Percentiles rank a stretch among this genome's conserved stretches.
Evolutionary conservation across 176 grass and related monocot genomes (phyloP).

Genomic region (Juncus effusus): DNA sequence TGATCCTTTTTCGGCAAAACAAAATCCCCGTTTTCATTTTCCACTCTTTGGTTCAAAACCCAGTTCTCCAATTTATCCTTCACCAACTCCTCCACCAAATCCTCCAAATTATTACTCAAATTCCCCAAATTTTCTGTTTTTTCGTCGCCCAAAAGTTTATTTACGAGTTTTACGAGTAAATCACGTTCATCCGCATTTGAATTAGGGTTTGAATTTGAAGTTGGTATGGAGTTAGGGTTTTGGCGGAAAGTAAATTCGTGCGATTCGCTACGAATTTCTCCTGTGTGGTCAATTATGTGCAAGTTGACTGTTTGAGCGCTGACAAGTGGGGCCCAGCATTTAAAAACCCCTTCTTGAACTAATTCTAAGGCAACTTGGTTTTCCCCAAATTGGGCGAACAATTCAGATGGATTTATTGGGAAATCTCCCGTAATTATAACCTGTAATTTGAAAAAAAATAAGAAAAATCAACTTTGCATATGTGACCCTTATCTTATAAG

Average conservation of each 20-base stretch:
- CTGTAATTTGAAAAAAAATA: slow-evolving; percentile 33
- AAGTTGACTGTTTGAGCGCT: slow-evolving; percentile 66
- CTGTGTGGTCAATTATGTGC: slow-evolving; percentile 48
- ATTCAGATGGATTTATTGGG: slow-evolving; percentile 36
- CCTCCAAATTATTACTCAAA: slow-evolving; percentile 23
- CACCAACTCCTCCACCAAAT: slow-evolving; percentile 65
- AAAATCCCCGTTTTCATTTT: slow-evolving; percentile 30
- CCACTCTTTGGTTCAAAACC: slow-evolving; percentile 56
- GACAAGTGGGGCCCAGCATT: slow-evolving; percentile 54
- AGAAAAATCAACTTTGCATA: background rate
- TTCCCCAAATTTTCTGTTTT: slow-evolving; percentile 21
- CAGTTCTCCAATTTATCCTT: slow-evolving; percentile 53
- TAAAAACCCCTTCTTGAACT: slow-evolving; percentile 69
- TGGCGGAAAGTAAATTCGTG: slow-evolving; percentile 62
- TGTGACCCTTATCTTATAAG: background rate
- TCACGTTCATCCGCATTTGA: slow-evolving; percentile 36
- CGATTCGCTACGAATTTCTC: slow-evolving; percentile 51
- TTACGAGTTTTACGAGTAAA: slow-evolving; percentile 48
- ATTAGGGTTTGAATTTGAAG: slow-evolving; percentile 4
- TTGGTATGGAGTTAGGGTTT: slow-evolving; percentile 38
- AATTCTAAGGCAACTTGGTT: slow-evolving; percentile 55
- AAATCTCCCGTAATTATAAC: slow-evolving; percentile 84
- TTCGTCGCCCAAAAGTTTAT: slow-evolving; percentile 45
- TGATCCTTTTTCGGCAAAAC: slow-evolving; percentile 60
- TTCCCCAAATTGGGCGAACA: slow-evolving; percentile 61